phyloP scores from a whole-genome alignment of 257 asterid genomes.

The Fraxinus americana region DNA sequence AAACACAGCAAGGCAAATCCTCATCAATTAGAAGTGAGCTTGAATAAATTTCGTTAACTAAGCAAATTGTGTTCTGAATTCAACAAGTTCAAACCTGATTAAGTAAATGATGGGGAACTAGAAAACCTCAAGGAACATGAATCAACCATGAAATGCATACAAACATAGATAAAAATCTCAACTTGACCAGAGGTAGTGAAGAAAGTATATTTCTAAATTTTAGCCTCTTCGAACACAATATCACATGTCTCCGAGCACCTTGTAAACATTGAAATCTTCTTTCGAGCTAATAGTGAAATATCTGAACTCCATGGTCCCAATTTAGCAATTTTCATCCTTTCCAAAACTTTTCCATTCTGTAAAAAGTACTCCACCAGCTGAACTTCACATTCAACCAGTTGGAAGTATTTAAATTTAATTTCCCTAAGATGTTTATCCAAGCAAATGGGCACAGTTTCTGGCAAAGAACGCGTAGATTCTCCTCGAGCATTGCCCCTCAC shows the following conservation, averaged over 20 bases:
- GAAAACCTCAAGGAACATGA: too few relatives aligned
- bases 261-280: not conserved
- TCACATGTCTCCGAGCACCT: not conserved
- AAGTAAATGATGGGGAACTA: too few relatives aligned
- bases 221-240: not conserved
- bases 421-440: not conserved
- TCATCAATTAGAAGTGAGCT: too few relatives aligned
- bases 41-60: too few relatives aligned
- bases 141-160: too few relatives aligned
- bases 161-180: too few relatives aligned
- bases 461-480: not conserved
- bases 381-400: not conserved
- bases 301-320: not conserved
- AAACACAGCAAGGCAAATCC: too few relatives aligned
- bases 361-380: not conserved
- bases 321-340: not conserved
- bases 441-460: not conserved
- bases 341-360: not conserved
- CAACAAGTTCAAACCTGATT: too few relatives aligned
- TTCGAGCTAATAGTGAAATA: not conserved
- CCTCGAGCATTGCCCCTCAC: not conserved
- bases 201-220: too few relatives aligned
- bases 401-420: not conserved
- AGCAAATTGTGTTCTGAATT: too few relatives aligned
- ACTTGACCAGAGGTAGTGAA: too few relatives aligned